Percentiles rank a stretch among this genome's conserved stretches.
phyloP scores from a whole-genome alignment of 352 stramenopile genomes.

The Thalassiosira allenii region DNA sequence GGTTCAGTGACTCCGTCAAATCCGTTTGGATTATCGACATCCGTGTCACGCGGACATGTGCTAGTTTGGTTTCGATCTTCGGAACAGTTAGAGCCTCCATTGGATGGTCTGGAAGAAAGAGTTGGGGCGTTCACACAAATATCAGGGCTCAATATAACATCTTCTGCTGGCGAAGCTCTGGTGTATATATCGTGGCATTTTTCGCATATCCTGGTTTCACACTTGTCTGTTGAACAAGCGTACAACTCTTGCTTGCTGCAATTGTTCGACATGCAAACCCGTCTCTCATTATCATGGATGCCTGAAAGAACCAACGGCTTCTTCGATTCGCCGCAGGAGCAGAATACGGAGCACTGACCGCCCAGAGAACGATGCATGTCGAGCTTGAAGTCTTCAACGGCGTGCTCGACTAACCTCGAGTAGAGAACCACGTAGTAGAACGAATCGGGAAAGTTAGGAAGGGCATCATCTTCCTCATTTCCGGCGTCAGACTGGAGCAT shows the following conservation, averaged over 20 bases:
- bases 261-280: not conserved
- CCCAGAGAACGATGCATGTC: not conserved
- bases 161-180: no score
- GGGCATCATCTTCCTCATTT: not conserved
- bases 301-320: constrained; percentile 7
- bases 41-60: no score
- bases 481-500: not conserved
- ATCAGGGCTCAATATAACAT: no score
- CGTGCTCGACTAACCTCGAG: not conserved
- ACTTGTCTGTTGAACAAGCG: not conserved
- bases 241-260: constrained; percentile 9
- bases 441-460: not conserved
- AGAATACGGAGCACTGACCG: not conserved
- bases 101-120: no score
- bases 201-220: not conserved
- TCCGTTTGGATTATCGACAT: no score
- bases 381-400: not conserved
- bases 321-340: not conserved
- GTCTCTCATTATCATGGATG: not conserved
- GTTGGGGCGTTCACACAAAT: no score
- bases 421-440: not conserved
- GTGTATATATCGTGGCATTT: no score
- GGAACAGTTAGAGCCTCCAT: no score
- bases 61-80: no score
- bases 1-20: no score